Percentiles rank a stretch among this genome's conserved stretches.
Evolutionary conservation across 1,284 basidiomycete species (phyloP).

Genomic region (Cryptococcus jaspeensis): DNA sequence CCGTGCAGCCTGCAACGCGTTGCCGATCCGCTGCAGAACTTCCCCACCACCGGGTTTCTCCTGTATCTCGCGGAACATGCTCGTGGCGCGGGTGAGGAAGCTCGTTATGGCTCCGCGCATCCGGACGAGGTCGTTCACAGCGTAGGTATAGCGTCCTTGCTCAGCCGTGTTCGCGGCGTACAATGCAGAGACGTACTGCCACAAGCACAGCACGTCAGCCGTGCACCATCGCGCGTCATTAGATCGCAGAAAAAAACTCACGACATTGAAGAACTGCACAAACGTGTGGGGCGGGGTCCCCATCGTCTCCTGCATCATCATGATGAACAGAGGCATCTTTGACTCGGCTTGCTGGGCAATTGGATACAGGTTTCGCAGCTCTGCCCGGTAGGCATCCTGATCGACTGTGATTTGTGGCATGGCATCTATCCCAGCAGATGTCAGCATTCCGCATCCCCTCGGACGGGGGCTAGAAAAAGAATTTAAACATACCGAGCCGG

Average conservation of each 20-base stretch:
- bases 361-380: slow-evolving; percentile 7
- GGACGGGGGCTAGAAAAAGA: background rate
- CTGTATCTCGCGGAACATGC: slow-evolving; percentile 4
- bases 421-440: background rate
- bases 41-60: slow-evolving; percentile 10
- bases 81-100: slow-evolving; percentile 13
- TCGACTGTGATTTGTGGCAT: slow-evolving; percentile 1
- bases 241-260: background rate
- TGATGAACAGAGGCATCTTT: slow-evolving; percentile 14
- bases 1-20: slow-evolving; percentile 4
- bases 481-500: slow-evolving; percentile 9
- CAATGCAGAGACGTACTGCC: slow-evolving; percentile 26
- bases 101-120: slow-evolving; percentile 11
- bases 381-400: slow-evolving; percentile 8
- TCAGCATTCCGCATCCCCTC: background rate
- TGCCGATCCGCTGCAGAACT: slow-evolving; percentile 5
- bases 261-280: slow-evolving; percentile 10
- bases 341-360: slow-evolving; percentile 15
- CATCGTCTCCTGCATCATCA: slow-evolving; percentile 17
- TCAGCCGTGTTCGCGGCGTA: slow-evolving; percentile 19
- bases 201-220: background rate
- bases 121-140: slow-evolving; percentile 14
- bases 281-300: background rate
- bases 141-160: slow-evolving; percentile 19
- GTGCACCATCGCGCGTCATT: background rate